Percentiles rank a stretch among this genome's conserved stretches.
These are phyloP conservation scores for Tylopilus sp. DNA, from an alignment of 1,284 basidiomycete species.

Conservation along the genomic window DNA sequence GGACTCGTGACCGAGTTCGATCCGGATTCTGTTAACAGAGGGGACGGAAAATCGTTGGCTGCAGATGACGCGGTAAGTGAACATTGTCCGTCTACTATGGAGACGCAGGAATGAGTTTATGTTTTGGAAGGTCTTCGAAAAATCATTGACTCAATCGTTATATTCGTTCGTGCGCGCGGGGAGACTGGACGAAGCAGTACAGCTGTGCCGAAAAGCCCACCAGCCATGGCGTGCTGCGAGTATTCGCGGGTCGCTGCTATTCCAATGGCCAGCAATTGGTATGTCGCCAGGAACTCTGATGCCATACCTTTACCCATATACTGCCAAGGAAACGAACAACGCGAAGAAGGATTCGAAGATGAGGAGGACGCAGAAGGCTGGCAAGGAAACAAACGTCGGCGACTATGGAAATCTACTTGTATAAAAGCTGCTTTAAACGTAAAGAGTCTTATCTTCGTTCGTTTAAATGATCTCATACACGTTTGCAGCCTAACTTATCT, in stretches of 20 bases:
- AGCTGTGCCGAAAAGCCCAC: constrained; percentile 85
- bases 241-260: constrained; percentile 82
- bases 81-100: constrained; percentile 9
- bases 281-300: constrained; percentile 29
- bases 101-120: constrained; percentile 8
- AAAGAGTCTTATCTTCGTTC: constrained; percentile 40
- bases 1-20: constrained; percentile 77
- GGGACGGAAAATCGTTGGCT: constrained; percentile 66
- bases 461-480: constrained; percentile 17
- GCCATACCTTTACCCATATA: constrained; percentile 9
- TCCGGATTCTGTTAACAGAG: constrained; percentile 76
- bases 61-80: constrained; percentile 77
- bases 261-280: constrained; percentile 80
- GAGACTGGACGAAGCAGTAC: constrained; percentile 84
- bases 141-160: constrained; percentile 76
- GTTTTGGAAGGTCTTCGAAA: constrained; percentile 75
- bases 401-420: constrained; percentile 90
- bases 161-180: constrained; percentile 88
- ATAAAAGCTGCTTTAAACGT: constrained; percentile 84
- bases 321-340: constrained; percentile 58
- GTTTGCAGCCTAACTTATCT: constrained; percentile 70
- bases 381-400: constrained; percentile 79
- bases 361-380: constrained; percentile 62
- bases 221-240: constrained; percentile 94
- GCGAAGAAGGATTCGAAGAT: constrained; percentile 64